A percentile compares a stretch with the other conserved stretches of the same genome.
Conservation (phyloP, 2,329 filamentous ascomycete species). For the Plenodomus lindquistii region DNA sequence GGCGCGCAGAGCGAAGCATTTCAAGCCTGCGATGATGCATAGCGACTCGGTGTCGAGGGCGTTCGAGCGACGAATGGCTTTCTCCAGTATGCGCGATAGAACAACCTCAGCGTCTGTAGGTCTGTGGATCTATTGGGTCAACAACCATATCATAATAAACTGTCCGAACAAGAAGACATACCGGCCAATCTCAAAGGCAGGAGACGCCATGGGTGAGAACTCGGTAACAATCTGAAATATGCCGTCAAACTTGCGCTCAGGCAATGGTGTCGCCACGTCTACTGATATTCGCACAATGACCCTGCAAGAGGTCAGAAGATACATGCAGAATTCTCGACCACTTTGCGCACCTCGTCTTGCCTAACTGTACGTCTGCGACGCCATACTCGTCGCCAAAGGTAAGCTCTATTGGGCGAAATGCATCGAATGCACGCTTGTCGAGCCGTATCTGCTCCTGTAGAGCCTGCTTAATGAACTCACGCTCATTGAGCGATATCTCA, state of each 20-base stretch:
- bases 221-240: slow-evolving; percentile 92
- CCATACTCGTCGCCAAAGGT: slow-evolving; percentile 90
- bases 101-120: slow-evolving; percentile 83
- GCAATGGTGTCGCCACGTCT: slow-evolving; percentile 81
- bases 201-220: slow-evolving; percentile 88
- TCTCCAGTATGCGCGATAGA: slow-evolving; percentile 86
- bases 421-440: slow-evolving; percentile 80
- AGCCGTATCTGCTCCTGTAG: slow-evolving; percentile 79
- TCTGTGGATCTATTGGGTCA: slow-evolving; percentile 47
- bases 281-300: slow-evolving; percentile 84
- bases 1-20: slow-evolving; percentile 88
- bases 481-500: slow-evolving; percentile 87
- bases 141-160: slow-evolving; percentile 7
- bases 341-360: slow-evolving; percentile 75
- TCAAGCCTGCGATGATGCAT: slow-evolving; percentile 86
- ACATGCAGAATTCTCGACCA: not conserved
- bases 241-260: slow-evolving; percentile 92
- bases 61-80: slow-evolving; percentile 87
- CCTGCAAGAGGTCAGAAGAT: slow-evolving; percentile 52
- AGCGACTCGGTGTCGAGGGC: slow-evolving; percentile 95
- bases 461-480: slow-evolving; percentile 80
- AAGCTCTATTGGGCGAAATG: slow-evolving; percentile 77
- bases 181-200: slow-evolving; percentile 83
- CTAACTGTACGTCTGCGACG: slow-evolving; percentile 81
- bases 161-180: slow-evolving; percentile 43